Base-by-base conservation (phyloP, 305 asterid species). In the Caryopteris hybrid region DNA sequence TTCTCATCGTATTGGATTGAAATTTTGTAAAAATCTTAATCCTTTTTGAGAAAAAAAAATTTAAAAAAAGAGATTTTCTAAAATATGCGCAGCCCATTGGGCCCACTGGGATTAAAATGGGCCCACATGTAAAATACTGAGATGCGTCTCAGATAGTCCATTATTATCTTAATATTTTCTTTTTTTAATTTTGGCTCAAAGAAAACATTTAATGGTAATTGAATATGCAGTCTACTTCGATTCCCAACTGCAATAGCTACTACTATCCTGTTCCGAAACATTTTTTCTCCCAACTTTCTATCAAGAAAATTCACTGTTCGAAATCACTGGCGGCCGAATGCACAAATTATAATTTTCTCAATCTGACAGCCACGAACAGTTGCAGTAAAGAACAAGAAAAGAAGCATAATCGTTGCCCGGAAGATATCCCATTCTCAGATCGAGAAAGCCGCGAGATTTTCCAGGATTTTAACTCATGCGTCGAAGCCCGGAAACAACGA, bases 381-480 rank as follows among this genome's bases (percentile, higher is more conserved):
- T 77, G 87, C 77, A 74, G 74, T 50, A 77, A 66, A 66, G 85
- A 81, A 20, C 85, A 80, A 63, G 80, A 84, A 8, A 46, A 54
- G 71, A 76, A 73, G 61, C 71, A 53, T 36, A 38, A 22, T 53
- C 66, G 11, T 69, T 60, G 70, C 60, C 54, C 63, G 2, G 39
- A 18, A 53, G 6, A 56, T 17, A 33, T 17, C 55, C 56, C 48
- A n/a, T 21, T 67, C 75, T 58, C 75, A 70, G 55, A 45, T 78
- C 77, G 56, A 61, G 72, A 81, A 64, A 73, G 68, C 47, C 70
- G 17, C n/a, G 38, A 64, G 8, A 60, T 64, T 39, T 61, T 61
- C 27, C 73, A 75, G 65, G 87, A 78, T 45, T 76, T 76, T 14
- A 56, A 29, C 74, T 27, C 77, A 16, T 65, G 61, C 8, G 20